These are phyloP conservation scores for Sarocladiaceae sp. DNA, from an alignment of 2,329 filamentous ascomycete species.

Conservation along the genomic window DNA sequence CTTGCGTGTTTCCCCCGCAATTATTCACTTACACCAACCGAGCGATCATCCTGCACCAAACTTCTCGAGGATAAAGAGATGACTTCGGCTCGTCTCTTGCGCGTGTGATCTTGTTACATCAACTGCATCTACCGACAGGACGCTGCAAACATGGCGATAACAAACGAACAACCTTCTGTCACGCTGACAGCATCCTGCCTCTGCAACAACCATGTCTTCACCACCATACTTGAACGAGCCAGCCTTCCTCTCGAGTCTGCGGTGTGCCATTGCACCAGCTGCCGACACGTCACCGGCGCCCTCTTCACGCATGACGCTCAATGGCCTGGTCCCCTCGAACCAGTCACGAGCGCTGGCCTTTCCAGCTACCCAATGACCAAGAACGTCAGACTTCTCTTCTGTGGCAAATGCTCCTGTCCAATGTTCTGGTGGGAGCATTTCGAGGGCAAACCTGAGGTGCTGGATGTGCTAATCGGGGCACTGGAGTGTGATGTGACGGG, in stretches of 20 bases:
- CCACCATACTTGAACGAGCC: constrained; percentile 23
- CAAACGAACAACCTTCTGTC: too few relatives aligned
- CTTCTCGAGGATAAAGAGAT: too few relatives aligned
- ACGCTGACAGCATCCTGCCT: constrained; percentile 26
- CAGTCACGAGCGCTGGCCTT: constrained; percentile 12
- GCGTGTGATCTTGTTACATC: too few relatives aligned
- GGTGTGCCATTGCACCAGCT: constrained; percentile 43
- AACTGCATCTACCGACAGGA: too few relatives aligned
- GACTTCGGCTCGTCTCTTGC: too few relatives aligned
- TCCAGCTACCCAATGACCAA: constrained; percentile 28
- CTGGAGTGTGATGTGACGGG: constrained; percentile 22
- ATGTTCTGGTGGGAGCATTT: constrained; percentile 30
- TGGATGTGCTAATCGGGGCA: constrained; percentile 31
- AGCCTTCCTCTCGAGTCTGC: constrained; percentile 33
- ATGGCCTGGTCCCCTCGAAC: constrained; percentile 29
- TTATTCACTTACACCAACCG: too few relatives aligned
- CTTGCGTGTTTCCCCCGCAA: too few relatives aligned
- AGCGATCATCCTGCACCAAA: too few relatives aligned
- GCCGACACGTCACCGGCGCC: constrained; percentile 37
- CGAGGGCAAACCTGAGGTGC: constrained; percentile 7
- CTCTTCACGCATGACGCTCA: constrained; percentile 30
- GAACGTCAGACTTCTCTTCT: constrained; percentile 30
- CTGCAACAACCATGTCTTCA: constrained; percentile 36
- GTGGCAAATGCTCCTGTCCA: constrained; percentile 32
- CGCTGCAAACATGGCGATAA: too few relatives aligned